phyloP scores from a whole-genome alignment of 495 filamentous ascomycete species.

The Penicillium canescens region DNA sequence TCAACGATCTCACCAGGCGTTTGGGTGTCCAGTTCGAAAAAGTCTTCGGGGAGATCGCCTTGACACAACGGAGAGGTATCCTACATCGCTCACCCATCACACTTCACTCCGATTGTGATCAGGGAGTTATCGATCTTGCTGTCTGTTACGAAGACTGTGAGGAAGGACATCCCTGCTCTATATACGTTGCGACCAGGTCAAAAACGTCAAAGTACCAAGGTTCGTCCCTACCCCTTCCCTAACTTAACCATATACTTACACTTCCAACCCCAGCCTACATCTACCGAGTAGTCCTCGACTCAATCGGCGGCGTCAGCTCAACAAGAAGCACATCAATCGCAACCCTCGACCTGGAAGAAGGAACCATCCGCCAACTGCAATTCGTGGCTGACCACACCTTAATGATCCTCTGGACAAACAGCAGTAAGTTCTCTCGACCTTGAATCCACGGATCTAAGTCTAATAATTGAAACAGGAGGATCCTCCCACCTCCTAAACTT shows the following conservation, averaged over 20 bases:
- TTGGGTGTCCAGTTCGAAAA: slow-evolving; percentile 54
- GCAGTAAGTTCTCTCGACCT: slow-evolving; percentile 31
- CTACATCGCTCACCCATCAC: slow-evolving; percentile 51
- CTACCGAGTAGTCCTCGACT: slow-evolving; percentile 48
- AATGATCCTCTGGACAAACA: slow-evolving; percentile 48
- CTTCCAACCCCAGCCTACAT: slow-evolving; percentile 41
- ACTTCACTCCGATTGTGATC: slow-evolving; percentile 45
- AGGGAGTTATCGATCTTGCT: slow-evolving; percentile 32
- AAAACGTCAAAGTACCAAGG: slow-evolving; percentile 32
- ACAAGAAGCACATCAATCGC: slow-evolving; percentile 41
- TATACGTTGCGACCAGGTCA: slow-evolving; percentile 39
- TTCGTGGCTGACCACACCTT: slow-evolving; percentile 56
- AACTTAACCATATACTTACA: background rate
- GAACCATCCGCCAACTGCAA: slow-evolving; percentile 52
- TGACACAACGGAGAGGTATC: slow-evolving; percentile 57
- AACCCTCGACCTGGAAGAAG: slow-evolving; percentile 40
- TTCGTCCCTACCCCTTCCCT: slow-evolving; percentile 15
- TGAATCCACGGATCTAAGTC: slow-evolving; percentile 10
- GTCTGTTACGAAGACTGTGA: slow-evolving; percentile 37
- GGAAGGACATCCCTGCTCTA: slow-evolving; percentile 28
- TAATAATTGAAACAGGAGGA: slow-evolving; percentile 20
- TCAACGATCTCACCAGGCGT: slow-evolving; percentile 52
- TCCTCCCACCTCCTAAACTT: slow-evolving; percentile 40
- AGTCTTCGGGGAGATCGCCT: slow-evolving; percentile 58
- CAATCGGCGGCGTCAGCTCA: slow-evolving; percentile 58